These are phyloP conservation scores for Citrus medica DNA, from an alignment of 345 rosid genomes.

Conservation along the genomic window DNA sequence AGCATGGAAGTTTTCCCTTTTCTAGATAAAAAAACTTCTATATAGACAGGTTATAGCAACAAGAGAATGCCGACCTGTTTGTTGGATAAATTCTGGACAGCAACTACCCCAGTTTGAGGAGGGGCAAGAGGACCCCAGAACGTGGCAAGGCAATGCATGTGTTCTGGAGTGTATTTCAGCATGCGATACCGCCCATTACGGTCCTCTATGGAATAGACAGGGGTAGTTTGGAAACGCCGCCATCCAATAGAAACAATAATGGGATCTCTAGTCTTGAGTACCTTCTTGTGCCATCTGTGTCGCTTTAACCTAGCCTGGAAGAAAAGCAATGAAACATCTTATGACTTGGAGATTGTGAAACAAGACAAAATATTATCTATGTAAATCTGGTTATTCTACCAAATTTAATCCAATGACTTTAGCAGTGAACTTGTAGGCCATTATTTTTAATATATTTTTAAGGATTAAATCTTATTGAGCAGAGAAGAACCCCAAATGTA, in stretches of 20 bases:
- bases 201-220: slow-evolving; percentile 85
- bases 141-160: slow-evolving; percentile 93
- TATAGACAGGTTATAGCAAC: slow-evolving; percentile 1
- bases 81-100: slow-evolving; percentile 77
- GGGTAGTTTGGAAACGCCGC: slow-evolving; percentile 91
- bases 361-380: background rate
- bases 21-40: slow-evolving; percentile 1
- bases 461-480: background rate
- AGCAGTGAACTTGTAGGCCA: background rate
- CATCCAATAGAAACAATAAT: slow-evolving; percentile 89
- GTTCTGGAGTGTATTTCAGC: slow-evolving; percentile 96
- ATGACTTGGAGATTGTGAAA: background rate
- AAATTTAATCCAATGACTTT: background rate
- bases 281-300: slow-evolving; percentile 94
- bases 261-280: slow-evolving; percentile 85
- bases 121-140: slow-evolving; percentile 99
- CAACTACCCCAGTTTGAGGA: slow-evolving; percentile 80
- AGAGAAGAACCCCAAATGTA: background rate
- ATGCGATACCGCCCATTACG: slow-evolving; percentile 84
- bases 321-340: background rate
- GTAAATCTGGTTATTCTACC: background rate
- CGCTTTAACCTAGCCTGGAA: slow-evolving; percentile 74
- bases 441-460: background rate
- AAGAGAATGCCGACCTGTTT: slow-evolving; percentile 53
- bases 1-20: slow-evolving; percentile 5